These are phyloP conservation scores for Lenzites betulinus DNA, from an alignment of 768 basidiomycete species.

Conservation along the genomic window DNA sequence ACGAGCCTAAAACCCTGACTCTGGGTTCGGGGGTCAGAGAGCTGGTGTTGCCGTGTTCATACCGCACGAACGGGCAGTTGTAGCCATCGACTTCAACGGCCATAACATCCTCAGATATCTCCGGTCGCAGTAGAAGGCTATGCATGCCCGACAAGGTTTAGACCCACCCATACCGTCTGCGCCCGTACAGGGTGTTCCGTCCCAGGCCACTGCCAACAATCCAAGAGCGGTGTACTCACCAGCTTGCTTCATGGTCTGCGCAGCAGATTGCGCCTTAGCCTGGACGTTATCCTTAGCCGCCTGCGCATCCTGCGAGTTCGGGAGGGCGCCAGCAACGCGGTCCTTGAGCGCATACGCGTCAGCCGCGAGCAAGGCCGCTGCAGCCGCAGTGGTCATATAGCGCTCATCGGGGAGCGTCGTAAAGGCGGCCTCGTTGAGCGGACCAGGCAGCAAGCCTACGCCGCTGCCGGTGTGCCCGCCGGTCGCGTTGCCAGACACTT, in stretches of 20 bases:
- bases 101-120: too few relatives aligned
- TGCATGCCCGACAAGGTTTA: too few relatives aligned
- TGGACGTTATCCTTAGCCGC: neutral
- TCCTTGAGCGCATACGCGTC: slow-evolving; percentile 15
- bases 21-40: too few relatives aligned
- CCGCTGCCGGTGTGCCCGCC: slow-evolving; percentile 37
- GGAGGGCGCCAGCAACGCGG: neutral
- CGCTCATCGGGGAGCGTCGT: slow-evolving; percentile 44
- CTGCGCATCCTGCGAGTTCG: slow-evolving; percentile 1
- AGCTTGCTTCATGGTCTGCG: slow-evolving; percentile 1
- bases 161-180: too few relatives aligned
- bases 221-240: neutral
- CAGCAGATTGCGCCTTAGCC: neutral
- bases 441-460: slow-evolving; percentile 53
- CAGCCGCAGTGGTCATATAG: slow-evolving; percentile 12
- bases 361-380: slow-evolving; percentile 7
- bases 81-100: too few relatives aligned
- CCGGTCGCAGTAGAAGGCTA: too few relatives aligned
- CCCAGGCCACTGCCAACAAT: too few relatives aligned
- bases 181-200: too few relatives aligned
- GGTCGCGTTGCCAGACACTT: slow-evolving; percentile 17
- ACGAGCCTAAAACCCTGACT: too few relatives aligned
- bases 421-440: slow-evolving; percentile 45
- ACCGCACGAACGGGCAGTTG: too few relatives aligned
- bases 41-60: too few relatives aligned